Conservation (phyloP, 495 filamentous ascomycete genomes). For the Amphirosellinia nigrospora region DNA sequence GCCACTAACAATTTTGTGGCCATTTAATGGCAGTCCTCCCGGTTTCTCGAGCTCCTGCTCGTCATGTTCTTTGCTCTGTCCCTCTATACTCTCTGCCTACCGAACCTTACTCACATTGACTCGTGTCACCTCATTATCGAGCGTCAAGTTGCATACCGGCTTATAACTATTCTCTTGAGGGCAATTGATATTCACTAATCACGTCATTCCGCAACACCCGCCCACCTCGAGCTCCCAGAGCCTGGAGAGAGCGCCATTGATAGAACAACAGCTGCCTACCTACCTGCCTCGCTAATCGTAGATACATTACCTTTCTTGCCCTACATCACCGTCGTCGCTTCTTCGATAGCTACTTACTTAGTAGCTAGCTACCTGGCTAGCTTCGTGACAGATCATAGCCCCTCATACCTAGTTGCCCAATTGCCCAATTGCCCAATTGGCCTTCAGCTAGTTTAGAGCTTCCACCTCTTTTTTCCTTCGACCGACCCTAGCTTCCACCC, state of each 20-base stretch:
- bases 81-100: background rate
- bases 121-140: background rate
- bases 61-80: background rate
- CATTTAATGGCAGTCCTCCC: background rate
- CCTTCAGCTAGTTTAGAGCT: background rate
- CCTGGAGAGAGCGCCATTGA: background rate
- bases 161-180: conserved; percentile 4
- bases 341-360: background rate
- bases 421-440: conserved; percentile 1
- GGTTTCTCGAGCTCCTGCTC: background rate
- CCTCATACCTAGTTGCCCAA: background rate
- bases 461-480: background rate
- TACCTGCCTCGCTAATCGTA: background rate
- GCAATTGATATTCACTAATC: conserved; percentile 19
- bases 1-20: background rate
- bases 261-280: background rate
- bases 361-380: background rate
- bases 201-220: conserved; percentile 21
- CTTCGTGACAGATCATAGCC: background rate
- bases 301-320: too few species aligned
- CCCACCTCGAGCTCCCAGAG: background rate
- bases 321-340: background rate
- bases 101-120: background rate
- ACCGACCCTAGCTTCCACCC: background rate
- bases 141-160: background rate